Evolutionary conservation across 306 rosid species (phyloP).

Genomic region (Gleditsia sinensis): DNA sequence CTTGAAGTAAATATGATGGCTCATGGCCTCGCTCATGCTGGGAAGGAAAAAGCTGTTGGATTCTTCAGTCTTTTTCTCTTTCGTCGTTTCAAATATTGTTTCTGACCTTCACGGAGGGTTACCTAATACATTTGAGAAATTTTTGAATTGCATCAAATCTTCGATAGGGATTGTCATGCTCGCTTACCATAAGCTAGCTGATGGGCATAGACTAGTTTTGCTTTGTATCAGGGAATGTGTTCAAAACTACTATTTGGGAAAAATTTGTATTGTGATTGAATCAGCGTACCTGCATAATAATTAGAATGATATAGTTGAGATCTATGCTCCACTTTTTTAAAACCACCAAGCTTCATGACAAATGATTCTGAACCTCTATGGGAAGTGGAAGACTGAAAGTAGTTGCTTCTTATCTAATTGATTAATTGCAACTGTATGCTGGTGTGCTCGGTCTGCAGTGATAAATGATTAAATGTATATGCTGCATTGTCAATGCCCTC

Average conservation of each 20-base stretch:
- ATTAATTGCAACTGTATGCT: no score
- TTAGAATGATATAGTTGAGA: background rate
- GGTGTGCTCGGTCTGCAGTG: no score
- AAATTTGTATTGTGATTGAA: background rate
- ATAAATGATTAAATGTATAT: no score
- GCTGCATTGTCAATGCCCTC: background rate
- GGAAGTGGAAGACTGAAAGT: no score
- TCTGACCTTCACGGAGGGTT: slow-evolving; percentile 15
- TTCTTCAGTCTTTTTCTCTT: background rate
- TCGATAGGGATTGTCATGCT: background rate
- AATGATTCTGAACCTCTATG: no score
- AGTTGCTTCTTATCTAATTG: background rate
- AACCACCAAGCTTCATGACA: background rate
- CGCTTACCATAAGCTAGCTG: background rate
- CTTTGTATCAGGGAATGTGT: background rate
- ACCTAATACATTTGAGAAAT: background rate
- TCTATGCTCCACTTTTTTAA: background rate
- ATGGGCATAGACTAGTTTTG: slow-evolving; percentile 5
- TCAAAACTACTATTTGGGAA: background rate
- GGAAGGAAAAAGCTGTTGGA: slow-evolving; percentile 31
- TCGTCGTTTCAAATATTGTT: background rate
- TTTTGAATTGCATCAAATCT: slow-evolving; percentile 1
- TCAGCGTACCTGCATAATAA: background rate
- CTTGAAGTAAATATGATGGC: slow-evolving; percentile 20
- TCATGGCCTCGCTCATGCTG: slow-evolving; percentile 9